Conservation (phyloP, 768 basidiomycete species). For the Naematelia aurantialba region DNA sequence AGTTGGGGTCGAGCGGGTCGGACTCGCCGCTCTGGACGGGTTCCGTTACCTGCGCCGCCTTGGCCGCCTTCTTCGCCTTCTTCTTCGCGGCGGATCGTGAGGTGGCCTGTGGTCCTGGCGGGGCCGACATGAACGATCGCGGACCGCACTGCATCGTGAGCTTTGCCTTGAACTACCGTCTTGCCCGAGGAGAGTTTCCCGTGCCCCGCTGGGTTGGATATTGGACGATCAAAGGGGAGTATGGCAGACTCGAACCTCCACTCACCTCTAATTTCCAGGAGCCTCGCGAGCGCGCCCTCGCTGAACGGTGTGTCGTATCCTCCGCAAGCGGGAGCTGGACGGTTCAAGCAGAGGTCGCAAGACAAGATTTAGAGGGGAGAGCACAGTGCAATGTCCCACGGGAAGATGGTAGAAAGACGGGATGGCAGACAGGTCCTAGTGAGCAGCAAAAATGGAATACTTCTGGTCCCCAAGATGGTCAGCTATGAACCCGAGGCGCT, state of each 20-base stretch:
- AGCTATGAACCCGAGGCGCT: too few relatives aligned
- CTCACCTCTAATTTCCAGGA: conserved; percentile 8
- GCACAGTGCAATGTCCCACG: too few relatives aligned
- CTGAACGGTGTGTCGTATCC: neutral
- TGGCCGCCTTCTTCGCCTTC: conserved; percentile 40
- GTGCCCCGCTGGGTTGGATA: too few relatives aligned
- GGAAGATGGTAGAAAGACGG: too few relatives aligned
- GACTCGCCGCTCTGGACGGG: conserved; percentile 1
- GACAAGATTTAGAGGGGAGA: too few relatives aligned
- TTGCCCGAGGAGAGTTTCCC: neutral
- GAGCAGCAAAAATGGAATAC: too few relatives aligned
- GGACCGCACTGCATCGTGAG: neutral
- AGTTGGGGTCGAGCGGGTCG: conserved; percentile 24
- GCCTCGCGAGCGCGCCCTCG: conserved; percentile 2
- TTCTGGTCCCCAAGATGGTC: too few relatives aligned
- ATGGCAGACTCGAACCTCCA: neutral
- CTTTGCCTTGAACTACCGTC: neutral
- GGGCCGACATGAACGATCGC: conserved; percentile 33
- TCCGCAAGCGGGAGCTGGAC: neutral
- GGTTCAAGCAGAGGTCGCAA: neutral
- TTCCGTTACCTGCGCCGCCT: neutral
- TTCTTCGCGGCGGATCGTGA: conserved; percentile 46
- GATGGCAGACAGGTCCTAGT: too few relatives aligned
- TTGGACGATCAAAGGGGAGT: too few relatives aligned
- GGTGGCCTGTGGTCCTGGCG: conserved; percentile 1